Evolutionary conservation across 2,329 filamentous ascomycete species (phyloP).

Genomic region (Colletotrichum lindemuthianum): DNA sequence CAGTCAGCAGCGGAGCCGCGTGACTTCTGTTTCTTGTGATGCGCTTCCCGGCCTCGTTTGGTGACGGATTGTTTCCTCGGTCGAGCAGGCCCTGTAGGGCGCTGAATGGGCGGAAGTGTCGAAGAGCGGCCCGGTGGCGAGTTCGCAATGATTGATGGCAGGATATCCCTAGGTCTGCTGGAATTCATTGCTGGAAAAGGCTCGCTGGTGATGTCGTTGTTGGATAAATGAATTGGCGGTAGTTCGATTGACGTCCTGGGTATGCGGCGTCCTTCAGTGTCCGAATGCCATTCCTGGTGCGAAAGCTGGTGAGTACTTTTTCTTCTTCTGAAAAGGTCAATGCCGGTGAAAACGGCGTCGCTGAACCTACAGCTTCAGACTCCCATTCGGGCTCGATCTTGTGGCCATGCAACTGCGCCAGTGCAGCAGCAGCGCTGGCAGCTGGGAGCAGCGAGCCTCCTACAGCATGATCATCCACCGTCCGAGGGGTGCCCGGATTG

Average conservation of each 20-base stretch:
- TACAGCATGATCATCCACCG: constrained; percentile 74
- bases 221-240: constrained; percentile 71
- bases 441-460: constrained; percentile 69
- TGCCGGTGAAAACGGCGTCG: not conserved
- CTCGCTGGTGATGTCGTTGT: constrained; percentile 76
- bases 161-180: constrained; percentile 74
- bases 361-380: constrained; percentile 73
- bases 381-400: constrained; percentile 82
- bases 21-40: constrained; percentile 85
- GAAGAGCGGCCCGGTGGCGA: constrained; percentile 90
- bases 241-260: constrained; percentile 77
- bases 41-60: constrained; percentile 78
- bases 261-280: constrained; percentile 72
- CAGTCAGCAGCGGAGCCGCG: constrained; percentile 75
- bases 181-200: constrained; percentile 72
- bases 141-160: constrained; percentile 83
- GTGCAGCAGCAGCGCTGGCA: constrained; percentile 83
- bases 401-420: constrained; percentile 84
- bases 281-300: constrained; percentile 76
- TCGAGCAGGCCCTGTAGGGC: constrained; percentile 75
- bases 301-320: not conserved
- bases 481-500: constrained; percentile 74
- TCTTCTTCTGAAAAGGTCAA: too few species aligned
- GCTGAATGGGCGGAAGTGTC: constrained; percentile 85
- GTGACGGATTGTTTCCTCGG: constrained; percentile 88